These are phyloP conservation scores for Karstenula rhodostoma DNA, from an alignment of 2,329 filamentous ascomycete species.

Conservation along the genomic window DNA sequence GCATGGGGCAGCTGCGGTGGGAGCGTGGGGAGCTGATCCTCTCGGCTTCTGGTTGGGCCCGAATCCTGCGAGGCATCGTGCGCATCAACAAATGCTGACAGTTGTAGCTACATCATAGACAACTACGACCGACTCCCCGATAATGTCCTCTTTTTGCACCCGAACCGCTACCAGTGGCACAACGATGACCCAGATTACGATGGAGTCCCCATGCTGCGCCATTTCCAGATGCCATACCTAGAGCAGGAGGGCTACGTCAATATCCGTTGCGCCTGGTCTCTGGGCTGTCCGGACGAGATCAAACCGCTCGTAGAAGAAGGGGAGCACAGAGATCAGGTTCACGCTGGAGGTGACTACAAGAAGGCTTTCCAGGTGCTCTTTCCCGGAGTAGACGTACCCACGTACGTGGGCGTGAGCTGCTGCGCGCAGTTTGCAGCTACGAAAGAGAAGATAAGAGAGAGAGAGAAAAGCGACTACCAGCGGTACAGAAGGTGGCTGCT, in stretches of 20 bases:
- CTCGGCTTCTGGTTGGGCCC: background rate
- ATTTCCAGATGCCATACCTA: conserved; percentile 59
- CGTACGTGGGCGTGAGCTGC: conserved; percentile 59
- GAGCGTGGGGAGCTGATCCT: background rate
- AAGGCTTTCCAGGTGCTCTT: conserved; percentile 61
- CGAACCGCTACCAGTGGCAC: conserved; percentile 57
- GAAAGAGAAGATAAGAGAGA: conserved; percentile 55
- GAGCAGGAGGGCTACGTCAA: conserved; percentile 62
- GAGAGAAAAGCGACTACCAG: conserved; percentile 58
- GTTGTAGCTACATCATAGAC: conserved; percentile 51
- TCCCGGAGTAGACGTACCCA: conserved; percentile 50
- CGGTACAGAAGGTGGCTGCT: conserved; percentile 59
- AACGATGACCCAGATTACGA: conserved; percentile 63
- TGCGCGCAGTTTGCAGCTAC: conserved; percentile 65
- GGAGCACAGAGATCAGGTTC: conserved; percentile 54
- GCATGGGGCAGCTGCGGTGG: conserved; percentile 12
- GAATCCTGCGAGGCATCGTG: background rate
- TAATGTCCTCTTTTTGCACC: conserved; percentile 53
- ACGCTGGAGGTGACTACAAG: conserved; percentile 60
- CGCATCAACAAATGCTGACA: conserved; percentile 8
- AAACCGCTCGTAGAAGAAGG: conserved; percentile 53
- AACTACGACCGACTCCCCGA: conserved; percentile 52
- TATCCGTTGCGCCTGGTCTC: conserved; percentile 61
- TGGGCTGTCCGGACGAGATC: conserved; percentile 62
- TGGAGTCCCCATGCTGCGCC: conserved; percentile 57